Conservation (phyloP, 768 basidiomycete genomes). For the Tricholoma terreum region DNA sequence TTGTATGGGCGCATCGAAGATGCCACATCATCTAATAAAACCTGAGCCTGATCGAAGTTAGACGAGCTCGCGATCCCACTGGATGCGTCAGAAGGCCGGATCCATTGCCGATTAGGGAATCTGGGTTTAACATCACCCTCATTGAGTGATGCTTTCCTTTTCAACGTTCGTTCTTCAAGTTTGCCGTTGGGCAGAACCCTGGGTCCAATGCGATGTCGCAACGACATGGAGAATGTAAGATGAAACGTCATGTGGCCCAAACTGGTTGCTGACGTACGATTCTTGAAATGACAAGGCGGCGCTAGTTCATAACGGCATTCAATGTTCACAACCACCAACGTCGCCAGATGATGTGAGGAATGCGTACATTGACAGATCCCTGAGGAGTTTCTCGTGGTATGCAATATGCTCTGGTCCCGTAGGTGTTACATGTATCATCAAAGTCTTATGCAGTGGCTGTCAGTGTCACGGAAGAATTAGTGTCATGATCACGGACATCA, state of each 20-base stretch:
- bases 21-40: conserved; percentile 11
- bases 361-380: conserved; percentile 30
- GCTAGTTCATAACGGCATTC: conserved; percentile 7
- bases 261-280: not conserved
- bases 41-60: conserved; percentile 10
- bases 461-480: not conserved
- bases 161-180: not conserved
- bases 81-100: not conserved
- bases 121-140: not conserved
- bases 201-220: not conserved
- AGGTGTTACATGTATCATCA: not conserved
- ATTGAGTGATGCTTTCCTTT: not conserved
- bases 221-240: not conserved
- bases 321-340: not conserved
- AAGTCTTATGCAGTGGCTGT: not conserved
- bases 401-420: too few relatives aligned
- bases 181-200: not conserved
- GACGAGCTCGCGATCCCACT: not conserved
- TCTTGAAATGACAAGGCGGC: not conserved
- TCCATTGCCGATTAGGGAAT: not conserved
- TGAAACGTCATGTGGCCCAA: not conserved
- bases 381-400: conserved; percentile 7
- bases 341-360: not conserved
- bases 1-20: not conserved
- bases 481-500: not conserved